A percentile compares a stretch with the other conserved stretches of the same genome.
These are phyloP conservation scores for Fusarium concolor DNA, from an alignment of 2,329 filamentous ascomycete species.

Conservation along the genomic window DNA sequence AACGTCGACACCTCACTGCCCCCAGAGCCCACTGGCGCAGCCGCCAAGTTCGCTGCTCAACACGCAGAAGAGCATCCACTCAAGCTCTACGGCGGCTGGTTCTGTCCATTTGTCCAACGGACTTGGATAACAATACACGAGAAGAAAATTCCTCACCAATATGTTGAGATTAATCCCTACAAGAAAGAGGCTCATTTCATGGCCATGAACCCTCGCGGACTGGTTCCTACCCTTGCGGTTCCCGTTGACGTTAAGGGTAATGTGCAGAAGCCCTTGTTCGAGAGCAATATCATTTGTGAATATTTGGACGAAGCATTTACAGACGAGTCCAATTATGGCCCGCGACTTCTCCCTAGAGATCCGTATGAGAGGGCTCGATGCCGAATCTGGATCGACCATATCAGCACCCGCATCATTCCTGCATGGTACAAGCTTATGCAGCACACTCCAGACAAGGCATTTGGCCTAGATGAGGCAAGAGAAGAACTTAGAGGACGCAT, in stretches of 20 bases:
- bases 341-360: slow-evolving; percentile 67
- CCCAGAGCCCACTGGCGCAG: slow-evolving; percentile 61
- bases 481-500: slow-evolving; percentile 69
- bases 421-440: slow-evolving; percentile 73
- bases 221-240: slow-evolving; percentile 76
- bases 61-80: slow-evolving; percentile 63
- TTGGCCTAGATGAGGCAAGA: slow-evolving; percentile 65
- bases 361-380: slow-evolving; percentile 73
- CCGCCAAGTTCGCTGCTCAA: slow-evolving; percentile 58
- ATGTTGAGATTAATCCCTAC: slow-evolving; percentile 83
- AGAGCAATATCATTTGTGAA: slow-evolving; percentile 78
- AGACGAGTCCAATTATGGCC: slow-evolving; percentile 55
- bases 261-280: slow-evolving; percentile 71
- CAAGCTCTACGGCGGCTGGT: slow-evolving; percentile 80
- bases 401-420: slow-evolving; percentile 74
- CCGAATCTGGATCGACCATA: slow-evolving; percentile 80
- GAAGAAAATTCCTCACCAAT: slow-evolving; percentile 79
- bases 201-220: slow-evolving; percentile 77
- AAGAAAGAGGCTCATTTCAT: slow-evolving; percentile 76
- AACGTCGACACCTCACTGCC: slow-evolving; percentile 62
- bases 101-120: slow-evolving; percentile 78
- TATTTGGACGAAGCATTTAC: slow-evolving; percentile 79
- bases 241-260: slow-evolving; percentile 49
- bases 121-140: slow-evolving; percentile 79
- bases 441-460: slow-evolving; percentile 62